A percentile compares a stretch with the other conserved stretches of the same genome.
phyloP scores from a whole-genome alignment of 108 stramenopile species.

The Cyclotella kingstonii region DNA sequence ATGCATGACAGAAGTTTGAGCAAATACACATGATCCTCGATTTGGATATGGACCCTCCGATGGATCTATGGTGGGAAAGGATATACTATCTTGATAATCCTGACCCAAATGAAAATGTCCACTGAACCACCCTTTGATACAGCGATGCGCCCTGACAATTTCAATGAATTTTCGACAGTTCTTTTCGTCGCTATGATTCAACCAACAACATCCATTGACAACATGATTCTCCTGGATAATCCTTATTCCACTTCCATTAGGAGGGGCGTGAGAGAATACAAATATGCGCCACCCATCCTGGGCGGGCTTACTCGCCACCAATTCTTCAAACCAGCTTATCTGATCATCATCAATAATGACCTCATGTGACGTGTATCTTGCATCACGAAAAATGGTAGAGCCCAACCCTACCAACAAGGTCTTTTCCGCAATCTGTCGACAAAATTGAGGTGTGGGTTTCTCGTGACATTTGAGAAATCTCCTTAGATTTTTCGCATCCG shows the following conservation, averaged over 20 bases:
- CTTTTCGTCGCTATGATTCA: constrained; percentile 67
- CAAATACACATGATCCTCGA: constrained; percentile 72
- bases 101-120: constrained; percentile 95
- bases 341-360: constrained; percentile 87
- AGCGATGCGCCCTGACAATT: constrained; percentile 69
- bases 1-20: constrained; percentile 87
- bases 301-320: constrained; percentile 61
- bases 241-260: constrained; percentile 84
- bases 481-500: constrained; percentile 81
- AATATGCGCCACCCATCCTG: constrained; percentile 91
- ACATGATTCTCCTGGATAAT: constrained; percentile 89
- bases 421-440: constrained; percentile 78
- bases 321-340: constrained; percentile 86
- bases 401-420: constrained; percentile 88
- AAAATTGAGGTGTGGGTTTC: constrained; percentile 82
- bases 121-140: constrained; percentile 90
- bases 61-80: constrained; percentile 59
- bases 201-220: constrained; percentile 84
- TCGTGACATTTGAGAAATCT: constrained; percentile 58
- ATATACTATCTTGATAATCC: constrained; percentile 55
- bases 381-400: constrained; percentile 83
- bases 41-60: constrained; percentile 66
- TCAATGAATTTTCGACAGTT: constrained; percentile 73
- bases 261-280: constrained; percentile 95
- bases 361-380: constrained; percentile 88